A percentile compares a stretch with the other conserved stretches of the same genome.
Conservation (phyloP, 805 yeast species). For the Lachancea kluyveri region DNA sequence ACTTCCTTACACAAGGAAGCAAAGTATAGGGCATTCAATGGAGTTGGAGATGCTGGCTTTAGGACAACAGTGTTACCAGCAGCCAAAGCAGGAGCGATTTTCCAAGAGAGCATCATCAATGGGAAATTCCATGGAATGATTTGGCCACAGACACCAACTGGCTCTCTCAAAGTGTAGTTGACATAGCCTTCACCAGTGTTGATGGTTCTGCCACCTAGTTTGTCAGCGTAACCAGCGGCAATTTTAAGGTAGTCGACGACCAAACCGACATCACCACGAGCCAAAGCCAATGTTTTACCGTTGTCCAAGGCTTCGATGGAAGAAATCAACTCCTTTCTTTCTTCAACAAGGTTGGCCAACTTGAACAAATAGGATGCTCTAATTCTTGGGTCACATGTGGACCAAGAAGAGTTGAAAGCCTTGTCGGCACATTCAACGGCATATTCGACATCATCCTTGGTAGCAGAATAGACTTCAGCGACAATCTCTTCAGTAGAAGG, state of each 20-base stretch:
- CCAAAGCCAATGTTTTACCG: slow-evolving; percentile 64
- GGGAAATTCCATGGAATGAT: slow-evolving; percentile 87
- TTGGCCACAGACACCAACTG: slow-evolving; percentile 78
- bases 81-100: slow-evolving; percentile 71
- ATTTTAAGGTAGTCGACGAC: slow-evolving; percentile 61
- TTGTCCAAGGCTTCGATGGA: slow-evolving; percentile 69
- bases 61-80: slow-evolving; percentile 69
- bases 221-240: slow-evolving; percentile 70
- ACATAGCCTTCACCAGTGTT: slow-evolving; percentile 59
- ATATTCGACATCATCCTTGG: slow-evolving; percentile 56
- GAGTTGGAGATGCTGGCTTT: slow-evolving; percentile 75
- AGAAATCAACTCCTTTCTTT: slow-evolving; percentile 55
- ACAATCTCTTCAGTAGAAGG: slow-evolving; percentile 62
- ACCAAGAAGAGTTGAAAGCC: slow-evolving; percentile 58
- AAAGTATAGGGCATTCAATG: slow-evolving; percentile 62
- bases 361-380: slow-evolving; percentile 49
- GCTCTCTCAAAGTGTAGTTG: slow-evolving; percentile 64
- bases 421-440: slow-evolving; percentile 64
- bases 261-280: slow-evolving; percentile 63
- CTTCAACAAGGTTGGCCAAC: slow-evolving; percentile 65
- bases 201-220: slow-evolving; percentile 56
- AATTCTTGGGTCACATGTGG: slow-evolving; percentile 47
- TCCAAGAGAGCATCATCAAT: slow-evolving; percentile 73
- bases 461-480: slow-evolving; percentile 51
- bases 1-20: slow-evolving; percentile 59